Evolutionary conservation across 331 rosid genomes (phyloP), one percentile per base, ranked within the genome.

Genomic region (Erythrophleum ivorense): DNA sequence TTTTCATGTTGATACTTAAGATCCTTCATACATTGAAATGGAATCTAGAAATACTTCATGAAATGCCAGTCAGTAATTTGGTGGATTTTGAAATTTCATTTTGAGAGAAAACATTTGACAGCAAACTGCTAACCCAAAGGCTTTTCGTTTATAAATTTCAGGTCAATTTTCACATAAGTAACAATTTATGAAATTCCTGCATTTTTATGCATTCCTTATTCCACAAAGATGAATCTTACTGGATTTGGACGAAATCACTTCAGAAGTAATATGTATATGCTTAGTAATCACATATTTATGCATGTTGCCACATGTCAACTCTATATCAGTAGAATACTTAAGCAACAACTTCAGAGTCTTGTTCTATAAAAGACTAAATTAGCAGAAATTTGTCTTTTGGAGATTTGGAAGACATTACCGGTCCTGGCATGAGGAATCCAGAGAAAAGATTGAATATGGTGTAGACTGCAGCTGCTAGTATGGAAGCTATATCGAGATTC

Each of bases 341-440:
- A 53, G 78, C 55, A 43, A 82, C 55, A 57, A 66, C 60, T 55
- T 59, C 64, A 67, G 52, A 29, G 59, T 50, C 43, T 62, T 14
- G 49, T 78, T 53, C 12, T 60, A 82, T 68, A 78, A 45, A 29
- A 63, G 49, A 80, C 48, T 29, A 73, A 71, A 49, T 21, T 34
- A 55, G 59, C 16, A 62, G 50, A 76, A 71, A 74, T 62, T 40
- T 64, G 16, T 21, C 4, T 49, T 77, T 49, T 59, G 66, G 82
- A 82, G 82, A 76, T 86, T 8, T 64, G 69, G 59, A 78, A 70
- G 83, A 82, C 78, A 11, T 88, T 89, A 94, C 98, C 79, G 97
- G 97, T 82, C 89, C 91, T 0, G 98, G 98, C 84, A 94, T 81
- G 80, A 94, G 93, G 81, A 85, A 94, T 78, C 98, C 98, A 12